Evolutionary conservation across 495 filamentous ascomycete species (phyloP).

Genomic region (Zalerion maritima): DNA sequence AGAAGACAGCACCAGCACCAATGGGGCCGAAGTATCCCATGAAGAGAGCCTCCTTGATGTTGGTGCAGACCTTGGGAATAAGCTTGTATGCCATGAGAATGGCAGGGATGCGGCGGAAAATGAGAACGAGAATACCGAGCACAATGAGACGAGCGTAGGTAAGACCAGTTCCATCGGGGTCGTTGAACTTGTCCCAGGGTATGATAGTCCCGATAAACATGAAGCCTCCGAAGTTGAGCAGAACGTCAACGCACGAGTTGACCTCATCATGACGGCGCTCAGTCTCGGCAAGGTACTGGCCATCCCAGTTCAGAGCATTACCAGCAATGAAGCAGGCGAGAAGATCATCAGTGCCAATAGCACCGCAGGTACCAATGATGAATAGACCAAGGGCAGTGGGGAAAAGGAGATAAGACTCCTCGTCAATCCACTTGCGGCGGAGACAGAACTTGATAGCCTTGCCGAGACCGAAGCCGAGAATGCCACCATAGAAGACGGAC

Average conservation of each 20-base stretch:
- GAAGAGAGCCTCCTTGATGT: slow-evolving; percentile 50
- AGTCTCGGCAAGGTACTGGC: slow-evolving; percentile 74
- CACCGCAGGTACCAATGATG: slow-evolving; percentile 64
- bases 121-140: slow-evolving; percentile 58
- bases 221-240: slow-evolving; percentile 63
- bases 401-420: slow-evolving; percentile 75
- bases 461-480: slow-evolving; percentile 50
- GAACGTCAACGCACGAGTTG: slow-evolving; percentile 67
- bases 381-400: slow-evolving; percentile 72
- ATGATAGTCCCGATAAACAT: slow-evolving; percentile 76
- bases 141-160: slow-evolving; percentile 52
- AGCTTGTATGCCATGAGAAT: slow-evolving; percentile 36
- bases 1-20: slow-evolving; percentile 75
- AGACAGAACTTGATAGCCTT: slow-evolving; percentile 45
- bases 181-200: slow-evolving; percentile 46
- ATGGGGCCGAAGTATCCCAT: slow-evolving; percentile 89
- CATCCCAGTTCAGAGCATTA: slow-evolving; percentile 72
- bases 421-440: slow-evolving; percentile 63
- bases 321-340: slow-evolving; percentile 84
- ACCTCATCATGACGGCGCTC: slow-evolving; percentile 58
- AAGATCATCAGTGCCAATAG: slow-evolving; percentile 81
- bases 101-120: slow-evolving; percentile 38
- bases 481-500: slow-evolving; percentile 54
- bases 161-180: slow-evolving; percentile 22
- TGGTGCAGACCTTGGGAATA: slow-evolving; percentile 53